Evolutionary conservation across 2,329 filamentous ascomycete genomes (phyloP), one percentile per base, ranked within the genome.

Genomic region (Neonectria punicea): DNA sequence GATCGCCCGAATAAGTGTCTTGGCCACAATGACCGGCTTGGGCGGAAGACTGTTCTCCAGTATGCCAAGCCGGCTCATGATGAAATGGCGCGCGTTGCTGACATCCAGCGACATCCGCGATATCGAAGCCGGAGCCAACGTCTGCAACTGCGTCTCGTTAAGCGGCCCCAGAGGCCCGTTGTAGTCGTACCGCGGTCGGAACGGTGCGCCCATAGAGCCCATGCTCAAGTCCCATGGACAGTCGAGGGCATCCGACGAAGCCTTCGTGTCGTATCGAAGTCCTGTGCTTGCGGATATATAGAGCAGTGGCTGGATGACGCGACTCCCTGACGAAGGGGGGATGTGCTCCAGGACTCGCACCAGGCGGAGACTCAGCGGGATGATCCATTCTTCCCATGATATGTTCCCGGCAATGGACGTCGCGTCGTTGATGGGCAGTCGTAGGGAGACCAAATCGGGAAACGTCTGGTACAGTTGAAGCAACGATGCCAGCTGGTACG

Each of bases 391-490:
- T 11, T 79, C 75, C 77, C 78, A 80, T 0, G 76, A 72, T 1
- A 78, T 68, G 20, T 75, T 56, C 3, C 73, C 54, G 32, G 70
- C 72, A 13, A 70, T 67, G 46, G 53, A 49, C 1, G 43, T 47
- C 3, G 47, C 66, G 11, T 67, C 71, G 28, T 72, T 64, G 2
- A 68, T 71, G 5, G 78, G 77, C 1, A 79, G 58, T 2, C 77
- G 71, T 1, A 76, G 49, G 0, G 76, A 71, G 2, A 79, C 78
- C 1, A 80, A 68, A 11, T 80, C 77, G 0, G 78, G 78, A 2
- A 80, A 80, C 0, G 80, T 81, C 64, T 81, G 76, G 68, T 82
- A 82, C 0, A 82, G 75, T 28, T 82, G 80, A 1, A 81, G 66
- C 4, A 82, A 58, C 0, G 80, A 77, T 1, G 77, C 75, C 5